phyloP scores from a whole-genome alignment of 495 filamentous ascomycete genomes.

The Glutinoglossum americanum region DNA sequence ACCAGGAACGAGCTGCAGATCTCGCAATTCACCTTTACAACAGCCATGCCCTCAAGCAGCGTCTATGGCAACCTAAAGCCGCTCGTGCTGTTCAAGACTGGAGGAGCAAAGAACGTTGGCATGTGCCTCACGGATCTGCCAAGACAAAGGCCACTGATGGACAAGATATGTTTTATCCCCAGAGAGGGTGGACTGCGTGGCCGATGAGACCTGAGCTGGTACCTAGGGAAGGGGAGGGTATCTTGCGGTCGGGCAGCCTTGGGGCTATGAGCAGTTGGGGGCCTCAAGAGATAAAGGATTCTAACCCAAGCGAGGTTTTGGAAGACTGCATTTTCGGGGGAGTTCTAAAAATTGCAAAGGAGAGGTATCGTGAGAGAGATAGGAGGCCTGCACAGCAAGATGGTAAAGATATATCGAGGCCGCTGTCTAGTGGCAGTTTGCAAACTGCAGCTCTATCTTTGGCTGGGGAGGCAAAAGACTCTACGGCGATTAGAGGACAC shows the following conservation, averaged over 20 bases:
- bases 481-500: neutral
- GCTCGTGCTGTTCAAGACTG: conserved; percentile 10
- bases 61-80: conserved; percentile 14
- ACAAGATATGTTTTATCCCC: conserved; percentile 20
- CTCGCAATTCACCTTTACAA: conserved; percentile 62
- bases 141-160: conserved; percentile 8
- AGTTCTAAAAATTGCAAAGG: conserved; percentile 40
- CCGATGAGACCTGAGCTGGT: conserved; percentile 38
- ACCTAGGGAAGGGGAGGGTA: conserved; percentile 29
- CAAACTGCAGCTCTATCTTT: neutral
- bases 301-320: conserved; percentile 32
- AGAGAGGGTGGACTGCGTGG: conserved; percentile 56
- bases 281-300: conserved; percentile 20
- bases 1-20: conserved; percentile 34
- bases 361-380: conserved; percentile 27
- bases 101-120: conserved; percentile 17
- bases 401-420: neutral
- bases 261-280: conserved; percentile 15
- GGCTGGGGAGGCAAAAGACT: neutral
- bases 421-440: neutral
- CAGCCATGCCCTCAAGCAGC: conserved; percentile 35
- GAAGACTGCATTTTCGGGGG: conserved; percentile 43
- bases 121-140: conserved; percentile 8
- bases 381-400: conserved; percentile 9
- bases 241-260: conserved; percentile 9